Conservation (phyloP, 2,329 filamentous ascomycete species). For the Calonectria multiphialidica region DNA sequence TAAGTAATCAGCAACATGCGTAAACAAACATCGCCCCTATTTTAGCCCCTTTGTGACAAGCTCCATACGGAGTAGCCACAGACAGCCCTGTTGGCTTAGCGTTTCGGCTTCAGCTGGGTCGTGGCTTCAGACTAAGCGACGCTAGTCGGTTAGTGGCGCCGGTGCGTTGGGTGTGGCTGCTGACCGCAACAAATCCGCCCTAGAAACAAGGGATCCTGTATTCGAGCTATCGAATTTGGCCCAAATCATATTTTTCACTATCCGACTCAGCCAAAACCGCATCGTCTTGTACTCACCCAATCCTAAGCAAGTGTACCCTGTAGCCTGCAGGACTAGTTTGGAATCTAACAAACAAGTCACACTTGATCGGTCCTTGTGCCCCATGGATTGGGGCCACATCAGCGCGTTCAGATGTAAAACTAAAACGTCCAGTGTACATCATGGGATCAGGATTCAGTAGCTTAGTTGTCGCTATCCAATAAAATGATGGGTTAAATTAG, state of each 20-base stretch:
- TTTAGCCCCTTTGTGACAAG: not conserved
- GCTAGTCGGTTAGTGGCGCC: not conserved
- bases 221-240: not conserved
- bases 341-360: no score
- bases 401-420: no score
- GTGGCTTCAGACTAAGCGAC: not conserved
- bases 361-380: no score
- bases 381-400: no score
- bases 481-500: not conserved
- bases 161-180: slow-evolving; percentile 3
- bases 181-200: not conserved
- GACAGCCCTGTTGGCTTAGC: not conserved
- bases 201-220: not conserved
- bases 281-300: no score
- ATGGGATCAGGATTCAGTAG: no score
- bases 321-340: no score
- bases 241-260: not conserved
- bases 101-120: slow-evolving; percentile 5
- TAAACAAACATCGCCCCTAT: not conserved
- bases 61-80: not conserved
- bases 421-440: no score
- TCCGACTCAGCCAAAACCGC: no score
- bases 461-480: no score
- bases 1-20: not conserved
- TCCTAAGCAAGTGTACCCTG: no score